These are phyloP conservation scores for Meyerozyma elateridarum DNA, from an alignment of 1,139 yeast species.

Conservation along the genomic window DNA sequence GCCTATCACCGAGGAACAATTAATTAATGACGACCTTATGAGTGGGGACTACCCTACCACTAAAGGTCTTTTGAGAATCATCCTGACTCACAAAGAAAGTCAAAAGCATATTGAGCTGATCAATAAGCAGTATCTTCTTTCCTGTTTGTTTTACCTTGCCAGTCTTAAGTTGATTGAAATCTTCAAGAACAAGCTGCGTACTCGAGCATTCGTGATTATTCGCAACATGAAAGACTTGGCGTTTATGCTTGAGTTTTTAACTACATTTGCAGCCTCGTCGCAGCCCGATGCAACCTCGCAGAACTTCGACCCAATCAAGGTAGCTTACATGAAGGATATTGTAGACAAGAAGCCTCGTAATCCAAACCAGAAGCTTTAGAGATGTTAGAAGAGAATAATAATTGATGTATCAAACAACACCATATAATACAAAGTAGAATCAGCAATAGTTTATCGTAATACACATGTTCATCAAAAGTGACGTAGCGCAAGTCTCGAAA, in stretches of 20 bases:
- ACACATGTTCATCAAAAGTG: no score
- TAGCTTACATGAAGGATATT: conserved; percentile 36
- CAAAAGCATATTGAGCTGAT: conserved; percentile 29
- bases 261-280: conserved; percentile 15
- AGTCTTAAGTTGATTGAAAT: conserved; percentile 33
- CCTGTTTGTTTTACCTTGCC: conserved; percentile 38
- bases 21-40: conserved; percentile 24
- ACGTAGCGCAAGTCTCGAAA: no score
- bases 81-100: conserved; percentile 17
- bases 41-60: conserved; percentile 34
- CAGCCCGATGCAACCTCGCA: conserved; percentile 8
- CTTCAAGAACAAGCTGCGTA: conserved; percentile 40
- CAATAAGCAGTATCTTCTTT: conserved; percentile 42
- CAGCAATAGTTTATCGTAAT: no score
- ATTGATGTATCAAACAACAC: no score
- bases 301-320: conserved; percentile 16
- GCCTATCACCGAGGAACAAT: conserved; percentile 10
- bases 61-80: conserved; percentile 31
- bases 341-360: conserved; percentile 31
- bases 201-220: conserved; percentile 38
- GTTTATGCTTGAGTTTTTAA: conserved; percentile 25
- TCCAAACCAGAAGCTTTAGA: conserved; percentile 4
- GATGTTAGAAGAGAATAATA: no score
- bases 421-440: no score
- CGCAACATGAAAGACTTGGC: conserved; percentile 27